Conservation (phyloP, 2,329 filamentous ascomycete genomes). For the Cytospora chrysosperma region DNA sequence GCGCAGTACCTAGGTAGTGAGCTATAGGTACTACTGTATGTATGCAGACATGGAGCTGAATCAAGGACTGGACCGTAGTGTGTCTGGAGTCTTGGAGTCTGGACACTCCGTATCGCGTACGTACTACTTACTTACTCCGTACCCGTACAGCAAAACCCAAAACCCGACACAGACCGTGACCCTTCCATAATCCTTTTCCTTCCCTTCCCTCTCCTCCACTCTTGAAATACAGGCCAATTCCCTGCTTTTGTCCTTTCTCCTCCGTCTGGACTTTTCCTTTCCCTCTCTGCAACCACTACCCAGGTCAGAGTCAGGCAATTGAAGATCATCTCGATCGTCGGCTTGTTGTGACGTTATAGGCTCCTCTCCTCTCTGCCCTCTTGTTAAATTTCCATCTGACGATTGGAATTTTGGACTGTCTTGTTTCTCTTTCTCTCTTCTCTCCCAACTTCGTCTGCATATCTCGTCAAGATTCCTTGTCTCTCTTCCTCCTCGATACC, state of each 20-base stretch:
- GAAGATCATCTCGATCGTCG: slow-evolving; percentile 16
- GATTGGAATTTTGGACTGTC: slow-evolving; percentile 2
- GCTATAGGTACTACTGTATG: too few relatives aligned
- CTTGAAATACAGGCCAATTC: background rate
- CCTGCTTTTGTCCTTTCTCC: background rate
- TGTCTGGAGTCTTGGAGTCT: too few relatives aligned
- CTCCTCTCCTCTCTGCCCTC: slow-evolving; percentile 4
- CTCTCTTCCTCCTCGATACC: slow-evolving; percentile 11
- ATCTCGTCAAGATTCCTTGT: slow-evolving; percentile 20
- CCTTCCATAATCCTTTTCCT: background rate
- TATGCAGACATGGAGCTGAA: too few relatives aligned
- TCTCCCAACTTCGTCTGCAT: background rate
- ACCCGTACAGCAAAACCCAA: background rate
- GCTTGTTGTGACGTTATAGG: slow-evolving; percentile 14
- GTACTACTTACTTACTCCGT: background rate
- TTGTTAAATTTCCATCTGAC: slow-evolving; percentile 15
- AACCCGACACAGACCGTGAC: background rate
- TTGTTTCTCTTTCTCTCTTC: background rate
- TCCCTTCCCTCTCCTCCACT: background rate
- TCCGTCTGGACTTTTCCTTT: slow-evolving; percentile 1
- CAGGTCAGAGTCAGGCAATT: background rate
- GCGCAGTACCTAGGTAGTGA: too few relatives aligned
- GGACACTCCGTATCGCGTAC: too few relatives aligned
- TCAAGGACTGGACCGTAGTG: too few relatives aligned
- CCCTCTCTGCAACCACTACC: background rate